These are phyloP conservation scores for Parmelia sp. DNA, from an alignment of 495 filamentous ascomycete species.

Conservation along the genomic window DNA sequence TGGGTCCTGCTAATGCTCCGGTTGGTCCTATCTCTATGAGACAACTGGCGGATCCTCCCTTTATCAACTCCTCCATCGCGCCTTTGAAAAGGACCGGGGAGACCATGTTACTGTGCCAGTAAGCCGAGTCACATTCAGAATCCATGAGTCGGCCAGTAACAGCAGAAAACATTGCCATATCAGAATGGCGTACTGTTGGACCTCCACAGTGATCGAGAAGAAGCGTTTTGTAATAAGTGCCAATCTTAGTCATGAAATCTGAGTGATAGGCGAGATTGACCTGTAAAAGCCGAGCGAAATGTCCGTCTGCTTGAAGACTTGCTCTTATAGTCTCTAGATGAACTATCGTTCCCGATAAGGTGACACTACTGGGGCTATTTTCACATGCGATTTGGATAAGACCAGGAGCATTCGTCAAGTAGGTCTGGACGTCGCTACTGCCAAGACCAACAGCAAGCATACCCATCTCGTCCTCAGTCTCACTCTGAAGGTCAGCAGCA, in stretches of 20 bases:
- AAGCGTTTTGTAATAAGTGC: too few species aligned
- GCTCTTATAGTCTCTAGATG: constrained; percentile 18
- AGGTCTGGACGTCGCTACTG: background rate
- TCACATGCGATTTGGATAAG: constrained; percentile 27
- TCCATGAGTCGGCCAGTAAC: too few species aligned
- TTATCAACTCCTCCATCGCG: too few species aligned
- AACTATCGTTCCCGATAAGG: constrained; percentile 32
- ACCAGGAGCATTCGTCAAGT: background rate
- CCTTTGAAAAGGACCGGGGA: too few species aligned
- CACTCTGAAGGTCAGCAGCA: constrained; percentile 27
- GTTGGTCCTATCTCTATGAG: too few species aligned
- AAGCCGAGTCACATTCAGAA: too few species aligned
- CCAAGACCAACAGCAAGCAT: constrained; percentile 9
- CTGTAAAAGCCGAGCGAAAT: constrained; percentile 32
- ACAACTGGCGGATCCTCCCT: too few species aligned
- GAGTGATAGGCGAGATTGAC: constrained; percentile 53
- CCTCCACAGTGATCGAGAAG: constrained; percentile 30
- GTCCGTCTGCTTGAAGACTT: constrained; percentile 17
- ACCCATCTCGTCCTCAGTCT: background rate
- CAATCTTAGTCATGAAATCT: constrained; percentile 52
- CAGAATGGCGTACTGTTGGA: too few species aligned
- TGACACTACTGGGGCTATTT: constrained; percentile 32
- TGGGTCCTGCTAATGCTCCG: background rate
- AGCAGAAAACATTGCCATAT: too few species aligned
- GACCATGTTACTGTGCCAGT: too few species aligned